These are phyloP conservation scores for Leavenworthia alabamica DNA, from an alignment of 345 rosid species.

Conservation along the genomic window DNA sequence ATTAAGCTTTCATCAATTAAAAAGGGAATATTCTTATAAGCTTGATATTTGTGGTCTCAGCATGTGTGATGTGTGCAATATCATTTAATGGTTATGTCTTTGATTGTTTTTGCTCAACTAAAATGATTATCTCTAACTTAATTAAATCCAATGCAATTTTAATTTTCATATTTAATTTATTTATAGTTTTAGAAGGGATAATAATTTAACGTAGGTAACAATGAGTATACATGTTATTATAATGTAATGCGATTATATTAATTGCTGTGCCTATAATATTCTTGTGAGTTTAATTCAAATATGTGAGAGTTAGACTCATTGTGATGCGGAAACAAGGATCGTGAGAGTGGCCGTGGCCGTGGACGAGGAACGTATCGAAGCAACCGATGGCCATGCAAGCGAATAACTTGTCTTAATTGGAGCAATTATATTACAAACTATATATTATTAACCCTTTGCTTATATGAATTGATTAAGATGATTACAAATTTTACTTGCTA, in stretches of 20 bases:
- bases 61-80: conserved; percentile 15
- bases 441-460: no score
- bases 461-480: neutral
- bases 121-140: no score
- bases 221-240: neutral
- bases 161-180: neutral
- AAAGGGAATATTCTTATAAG: neutral
- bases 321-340: neutral
- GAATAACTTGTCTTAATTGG: neutral
- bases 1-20: conserved; percentile 3
- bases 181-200: neutral
- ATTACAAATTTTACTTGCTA: neutral
- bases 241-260: neutral
- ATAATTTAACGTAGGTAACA: neutral
- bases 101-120: neutral
- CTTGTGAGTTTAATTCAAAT: neutral
- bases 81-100: conserved; percentile 1
- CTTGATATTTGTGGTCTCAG: conserved; percentile 2
- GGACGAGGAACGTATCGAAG: neutral
- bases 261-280: no score
- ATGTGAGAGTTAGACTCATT: neutral
- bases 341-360: no score
- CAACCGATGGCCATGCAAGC: neutral
- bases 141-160: neutral
- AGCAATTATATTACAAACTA: neutral